Evolutionary conservation across 2,329 filamentous ascomycete genomes (phyloP).

Genomic region (Aureobasidium mangrovei): DNA sequence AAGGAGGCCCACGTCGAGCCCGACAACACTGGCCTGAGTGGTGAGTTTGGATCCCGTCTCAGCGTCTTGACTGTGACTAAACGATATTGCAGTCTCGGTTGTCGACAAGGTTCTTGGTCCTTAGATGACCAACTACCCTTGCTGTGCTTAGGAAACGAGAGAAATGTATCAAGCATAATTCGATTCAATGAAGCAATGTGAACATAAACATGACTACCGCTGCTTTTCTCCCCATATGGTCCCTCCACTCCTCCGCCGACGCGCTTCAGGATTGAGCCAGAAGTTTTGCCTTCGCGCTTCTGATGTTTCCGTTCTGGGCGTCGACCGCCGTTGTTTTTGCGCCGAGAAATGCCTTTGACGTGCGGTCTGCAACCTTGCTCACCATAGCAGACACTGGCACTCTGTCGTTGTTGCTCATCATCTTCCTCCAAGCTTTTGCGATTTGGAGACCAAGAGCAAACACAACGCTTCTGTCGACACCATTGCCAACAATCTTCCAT

Average conservation of each 20-base stretch:
- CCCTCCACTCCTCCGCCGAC: too few species aligned
- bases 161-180: too few species aligned
- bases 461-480: constrained; percentile 60
- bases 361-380: too few species aligned
- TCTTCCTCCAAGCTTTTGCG: background rate
- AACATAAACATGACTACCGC: too few species aligned
- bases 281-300: too few species aligned
- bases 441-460: constrained; percentile 53
- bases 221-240: too few species aligned
- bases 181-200: too few species aligned
- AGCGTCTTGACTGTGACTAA: background rate
- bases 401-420: background rate
- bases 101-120: constrained; percentile 16
- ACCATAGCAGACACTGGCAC: too few species aligned
- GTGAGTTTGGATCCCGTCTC: constrained; percentile 39
- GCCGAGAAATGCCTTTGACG: too few species aligned
- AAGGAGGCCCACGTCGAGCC: constrained; percentile 74
- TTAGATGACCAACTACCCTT: background rate
- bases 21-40: constrained; percentile 74
- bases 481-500: constrained; percentile 65
- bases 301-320: too few species aligned
- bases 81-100: constrained; percentile 11
- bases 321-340: too few species aligned
- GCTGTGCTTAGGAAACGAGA: background rate
- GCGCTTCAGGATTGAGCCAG: too few species aligned